phyloP scores from a whole-genome alignment of 495 filamentous ascomycete species.

The Xylaria longipes region DNA sequence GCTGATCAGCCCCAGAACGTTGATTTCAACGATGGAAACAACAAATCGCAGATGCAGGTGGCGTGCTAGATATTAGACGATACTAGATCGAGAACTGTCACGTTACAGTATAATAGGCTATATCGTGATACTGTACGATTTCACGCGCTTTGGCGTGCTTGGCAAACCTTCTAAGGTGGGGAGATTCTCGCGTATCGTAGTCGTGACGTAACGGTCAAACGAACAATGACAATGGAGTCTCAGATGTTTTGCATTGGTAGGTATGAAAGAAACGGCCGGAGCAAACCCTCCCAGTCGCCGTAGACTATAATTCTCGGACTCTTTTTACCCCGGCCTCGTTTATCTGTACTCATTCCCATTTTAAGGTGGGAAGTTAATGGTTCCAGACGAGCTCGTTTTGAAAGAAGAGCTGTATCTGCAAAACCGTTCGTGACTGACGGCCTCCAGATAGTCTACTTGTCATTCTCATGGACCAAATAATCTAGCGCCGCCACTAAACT shows the following conservation, averaged over 20 bases:
- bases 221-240: background rate
- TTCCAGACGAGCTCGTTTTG: background rate
- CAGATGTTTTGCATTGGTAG: background rate
- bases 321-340: background rate
- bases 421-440: background rate
- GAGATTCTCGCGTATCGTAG: slow-evolving; percentile 1
- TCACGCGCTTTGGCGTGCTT: background rate
- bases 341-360: background rate
- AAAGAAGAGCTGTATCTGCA: background rate
- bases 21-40: background rate
- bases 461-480: background rate
- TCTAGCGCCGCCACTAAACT: slow-evolving; percentile 9
- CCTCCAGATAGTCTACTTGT: background rate
- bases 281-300: slow-evolving; percentile 7
- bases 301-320: background rate
- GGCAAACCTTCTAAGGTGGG: slow-evolving; percentile 24
- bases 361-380: background rate
- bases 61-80: background rate
- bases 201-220: slow-evolving; percentile 23
- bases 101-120: background rate
- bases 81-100: background rate
- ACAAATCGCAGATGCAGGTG: background rate
- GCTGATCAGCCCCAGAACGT: background rate
- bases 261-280: background rate
- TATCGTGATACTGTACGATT: background rate